These are phyloP conservation scores for Setaria viridis DNA, from an alignment of 202 grass and related monocot species.

Conservation along the genomic window DNA sequence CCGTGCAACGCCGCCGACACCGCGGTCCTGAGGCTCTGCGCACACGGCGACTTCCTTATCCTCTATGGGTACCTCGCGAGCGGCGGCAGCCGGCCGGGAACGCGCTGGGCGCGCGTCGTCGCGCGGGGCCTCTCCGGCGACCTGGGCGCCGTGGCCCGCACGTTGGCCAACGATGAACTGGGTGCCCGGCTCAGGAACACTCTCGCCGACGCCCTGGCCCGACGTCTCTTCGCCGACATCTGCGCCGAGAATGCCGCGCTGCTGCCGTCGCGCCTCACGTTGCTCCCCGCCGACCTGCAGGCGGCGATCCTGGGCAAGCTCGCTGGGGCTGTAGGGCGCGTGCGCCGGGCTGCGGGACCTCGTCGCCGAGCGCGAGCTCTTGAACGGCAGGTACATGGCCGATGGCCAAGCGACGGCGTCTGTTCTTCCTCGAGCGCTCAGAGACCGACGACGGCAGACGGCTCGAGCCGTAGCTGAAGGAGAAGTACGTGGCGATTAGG, in stretches of 20 bases:
- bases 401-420: too few relatives aligned
- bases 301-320: neutral
- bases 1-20: neutral
- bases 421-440: too few relatives aligned
- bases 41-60: neutral
- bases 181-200: neutral
- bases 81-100: neutral
- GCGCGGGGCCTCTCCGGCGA: neutral
- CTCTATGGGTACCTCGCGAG: neutral
- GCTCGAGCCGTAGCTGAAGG: neutral
- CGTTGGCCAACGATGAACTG: neutral
- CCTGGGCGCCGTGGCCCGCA: neutral
- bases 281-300: neutral
- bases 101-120: neutral
- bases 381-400: neutral
- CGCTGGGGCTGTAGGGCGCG: neutral
- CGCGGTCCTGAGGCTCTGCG: neutral
- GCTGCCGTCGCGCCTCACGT: neutral
- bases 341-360: neutral
- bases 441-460: too few relatives aligned
- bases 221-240: neutral
- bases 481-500: neutral
- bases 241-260: neutral
- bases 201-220: neutral
- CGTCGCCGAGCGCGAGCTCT: neutral